Conservation (phyloP, 1,139 yeast genomes). For the Yamadazyma songkhlaensis region DNA sequence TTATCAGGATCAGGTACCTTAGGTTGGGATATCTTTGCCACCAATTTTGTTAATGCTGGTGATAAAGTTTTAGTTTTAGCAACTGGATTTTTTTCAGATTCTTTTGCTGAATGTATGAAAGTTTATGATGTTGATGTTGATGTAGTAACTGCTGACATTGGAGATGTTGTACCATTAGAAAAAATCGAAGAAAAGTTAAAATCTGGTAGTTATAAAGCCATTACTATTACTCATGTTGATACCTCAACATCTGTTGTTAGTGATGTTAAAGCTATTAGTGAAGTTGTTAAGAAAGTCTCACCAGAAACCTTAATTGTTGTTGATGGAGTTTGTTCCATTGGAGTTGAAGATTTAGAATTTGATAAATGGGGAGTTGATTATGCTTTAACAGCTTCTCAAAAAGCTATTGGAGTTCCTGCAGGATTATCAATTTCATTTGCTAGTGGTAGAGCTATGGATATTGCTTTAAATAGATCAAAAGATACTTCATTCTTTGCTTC, state of each 20-base stretch:
- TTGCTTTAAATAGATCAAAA: slow-evolving; percentile 54
- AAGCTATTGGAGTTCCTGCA: slow-evolving; percentile 93
- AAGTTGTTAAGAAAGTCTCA: slow-evolving; percentile 56
- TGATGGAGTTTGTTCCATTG: slow-evolving; percentile 94
- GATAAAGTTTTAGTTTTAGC: slow-evolving; percentile 76
- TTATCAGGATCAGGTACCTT: slow-evolving; percentile 90
- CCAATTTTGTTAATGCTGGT: slow-evolving; percentile 69
- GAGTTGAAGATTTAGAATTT: slow-evolving; percentile 81
- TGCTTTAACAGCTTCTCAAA: slow-evolving; percentile 89
- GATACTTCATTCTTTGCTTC: slow-evolving; percentile 71
- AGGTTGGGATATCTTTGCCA: slow-evolving; percentile 90
- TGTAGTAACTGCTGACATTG: slow-evolving; percentile 67
- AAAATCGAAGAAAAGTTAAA: slow-evolving; percentile 55
- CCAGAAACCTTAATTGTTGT: slow-evolving; percentile 84
- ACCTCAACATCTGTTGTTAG: slow-evolving; percentile 91
- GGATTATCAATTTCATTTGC: slow-evolving; percentile 81
- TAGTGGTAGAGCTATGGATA: slow-evolving; percentile 69
- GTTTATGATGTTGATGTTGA: slow-evolving; percentile 72
- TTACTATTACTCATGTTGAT: slow-evolving; percentile 93
- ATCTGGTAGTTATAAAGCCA: slow-evolving; percentile 54
- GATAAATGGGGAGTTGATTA: slow-evolving; percentile 90
- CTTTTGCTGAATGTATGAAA: slow-evolving; percentile 75
- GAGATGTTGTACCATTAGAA: slow-evolving; percentile 63
- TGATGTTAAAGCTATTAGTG: slow-evolving; percentile 64
- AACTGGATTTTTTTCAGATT: slow-evolving; percentile 91